phyloP scores from a whole-genome alignment of 2,329 filamentous ascomycete genomes.

The Xylariales sp. region DNA sequence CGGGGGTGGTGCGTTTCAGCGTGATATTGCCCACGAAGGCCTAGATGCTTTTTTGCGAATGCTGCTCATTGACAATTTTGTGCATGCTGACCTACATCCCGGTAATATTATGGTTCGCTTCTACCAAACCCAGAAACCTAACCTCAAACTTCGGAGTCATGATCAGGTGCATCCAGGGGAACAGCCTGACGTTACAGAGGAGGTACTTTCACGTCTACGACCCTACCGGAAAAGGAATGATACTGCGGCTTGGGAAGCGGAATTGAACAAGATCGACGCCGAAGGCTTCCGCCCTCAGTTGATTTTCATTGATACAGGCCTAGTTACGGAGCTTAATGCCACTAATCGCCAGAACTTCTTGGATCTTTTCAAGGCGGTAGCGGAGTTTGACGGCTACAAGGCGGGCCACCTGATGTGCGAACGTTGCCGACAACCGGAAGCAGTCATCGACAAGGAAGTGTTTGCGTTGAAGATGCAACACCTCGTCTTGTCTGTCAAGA shows the following conservation, averaged over 20 bases:
- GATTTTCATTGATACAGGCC: slow-evolving; percentile 96
- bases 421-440: slow-evolving; percentile 90
- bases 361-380: slow-evolving; percentile 93
- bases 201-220: slow-evolving; percentile 82
- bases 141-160: slow-evolving; percentile 64
- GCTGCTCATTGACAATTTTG: slow-evolving; percentile 96
- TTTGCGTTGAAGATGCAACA: slow-evolving; percentile 98
- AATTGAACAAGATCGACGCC: slow-evolving; percentile 79
- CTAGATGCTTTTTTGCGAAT: slow-evolving; percentile 96
- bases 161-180: slow-evolving; percentile 48
- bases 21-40: slow-evolving; percentile 94
- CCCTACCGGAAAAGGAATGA: slow-evolving; percentile 75
- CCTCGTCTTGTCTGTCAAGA: slow-evolving; percentile 90
- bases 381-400: slow-evolving; percentile 96
- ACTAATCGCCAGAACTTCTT: slow-evolving; percentile 91
- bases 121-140: slow-evolving; percentile 82
- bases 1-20: slow-evolving; percentile 90
- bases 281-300: slow-evolving; percentile 94
- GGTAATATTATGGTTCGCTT: slow-evolving; percentile 99
- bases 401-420: slow-evolving; percentile 97
- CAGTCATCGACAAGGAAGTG: slow-evolving; percentile 87
- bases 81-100: slow-evolving; percentile 94
- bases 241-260: slow-evolving; percentile 75
- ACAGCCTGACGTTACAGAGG: slow-evolving; percentile 80
- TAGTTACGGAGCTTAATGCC: slow-evolving; percentile 92